Base-by-base conservation (phyloP, 2,329 filamentous ascomycete genomes). In the Monilinia fructicola region DNA sequence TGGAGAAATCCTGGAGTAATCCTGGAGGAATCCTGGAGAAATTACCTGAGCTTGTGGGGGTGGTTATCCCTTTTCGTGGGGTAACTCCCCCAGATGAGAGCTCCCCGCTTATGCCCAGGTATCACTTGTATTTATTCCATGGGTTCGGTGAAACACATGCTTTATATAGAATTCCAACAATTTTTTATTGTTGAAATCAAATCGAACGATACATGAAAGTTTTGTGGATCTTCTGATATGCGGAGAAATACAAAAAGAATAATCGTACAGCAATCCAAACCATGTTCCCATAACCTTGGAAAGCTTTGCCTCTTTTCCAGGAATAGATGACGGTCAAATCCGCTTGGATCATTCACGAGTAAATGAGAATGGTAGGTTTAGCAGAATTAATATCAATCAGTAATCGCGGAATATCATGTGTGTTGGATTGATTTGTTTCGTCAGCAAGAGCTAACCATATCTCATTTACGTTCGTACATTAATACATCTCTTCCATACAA, bases 81-180 rank as follows among this genome's bases (percentile, higher is more conserved):
- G 56, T 48, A 48, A 56, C 56, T 48, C 48, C 53, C 62, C 62
- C 53, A 64, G 62, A 64, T 46, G 38, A 64, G 62, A 42, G 26
- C 14, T 26, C 18, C 6, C 53, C 53, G 21, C 46, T 64, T 58
- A 40, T 42, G 11, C 12, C 40, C 12, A 40, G 7, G 16, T 42
- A 42, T 42, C 12, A 10, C 12, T 2, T 11, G 9, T 11, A 12
- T 12, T 40, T 42, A 42, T 42, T 42, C 1, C 5, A 16, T 40
- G 12, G 12, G 38, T 12, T 38, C 16, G 5, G 10, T 42, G 11
- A 14, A 42, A 48, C n/a, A 48, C 28, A 60, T 59, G 42, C 42
- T 35, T 44, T 5, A 23, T 23, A 46, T 21, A 9, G 16, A 4
- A 35, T 46, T 48, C 28, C 42, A 48, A 48, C 56, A 23, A 9